Percentiles rank a stretch among this genome's conserved stretches.
phyloP scores from a whole-genome alignment of 2,329 filamentous ascomycete species.

The Truncatella angustata region DNA sequence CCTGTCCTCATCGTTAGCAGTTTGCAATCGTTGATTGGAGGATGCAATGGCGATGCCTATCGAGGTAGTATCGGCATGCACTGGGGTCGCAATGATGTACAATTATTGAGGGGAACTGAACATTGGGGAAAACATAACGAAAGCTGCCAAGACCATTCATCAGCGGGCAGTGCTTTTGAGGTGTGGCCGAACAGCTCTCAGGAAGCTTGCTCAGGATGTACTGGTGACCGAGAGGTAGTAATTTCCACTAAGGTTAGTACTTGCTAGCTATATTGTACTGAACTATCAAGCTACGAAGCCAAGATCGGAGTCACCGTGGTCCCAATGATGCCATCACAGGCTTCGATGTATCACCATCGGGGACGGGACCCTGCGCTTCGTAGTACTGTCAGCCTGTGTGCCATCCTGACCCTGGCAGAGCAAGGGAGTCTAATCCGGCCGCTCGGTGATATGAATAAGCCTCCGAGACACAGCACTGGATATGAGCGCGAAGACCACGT shows the following conservation, averaged over 20 bases:
- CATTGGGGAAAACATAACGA: neutral
- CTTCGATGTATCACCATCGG: neutral
- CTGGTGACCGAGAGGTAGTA: no score
- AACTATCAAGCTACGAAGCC: neutral
- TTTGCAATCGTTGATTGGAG: slow-evolving; percentile 7
- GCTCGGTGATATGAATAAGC: no score
- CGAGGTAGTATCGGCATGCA: slow-evolving; percentile 5
- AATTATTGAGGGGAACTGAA: neutral
- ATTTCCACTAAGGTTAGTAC: no score
- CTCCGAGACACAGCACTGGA: no score
- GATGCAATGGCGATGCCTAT: slow-evolving; percentile 1
- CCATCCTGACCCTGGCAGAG: no score
- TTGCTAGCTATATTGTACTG: no score
- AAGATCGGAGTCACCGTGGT: slow-evolving; percentile 1
- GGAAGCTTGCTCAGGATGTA: no score
- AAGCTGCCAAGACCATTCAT: no score
- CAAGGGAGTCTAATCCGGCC: no score
- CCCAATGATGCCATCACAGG: neutral
- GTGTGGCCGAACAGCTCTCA: neutral
- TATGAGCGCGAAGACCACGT: no score
- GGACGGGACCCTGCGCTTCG: no score
- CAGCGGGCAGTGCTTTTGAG: neutral
- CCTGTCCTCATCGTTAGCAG: slow-evolving; percentile 4
- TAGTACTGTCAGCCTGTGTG: no score
- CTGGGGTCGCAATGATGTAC: slow-evolving; percentile 3